Evolutionary conservation across 2,329 filamentous ascomycete species (phyloP), one percentile per base, ranked within the genome.

Genomic region (Elsinoe arachidis): DNA sequence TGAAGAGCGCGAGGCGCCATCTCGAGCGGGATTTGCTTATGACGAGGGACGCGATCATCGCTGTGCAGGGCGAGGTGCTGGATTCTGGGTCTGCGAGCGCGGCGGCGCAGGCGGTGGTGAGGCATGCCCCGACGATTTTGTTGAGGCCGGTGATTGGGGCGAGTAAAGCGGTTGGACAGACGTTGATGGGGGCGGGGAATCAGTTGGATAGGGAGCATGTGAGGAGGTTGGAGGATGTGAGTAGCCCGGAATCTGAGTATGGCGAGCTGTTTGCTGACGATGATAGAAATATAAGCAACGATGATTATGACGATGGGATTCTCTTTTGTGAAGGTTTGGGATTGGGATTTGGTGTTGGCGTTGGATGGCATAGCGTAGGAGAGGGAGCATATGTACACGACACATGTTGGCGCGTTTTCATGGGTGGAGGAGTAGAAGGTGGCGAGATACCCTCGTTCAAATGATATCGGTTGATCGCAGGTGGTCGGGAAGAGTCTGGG

Each of bases 141-240:
- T 82, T 99, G 63, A 78, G 91, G 57, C 93, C 93, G 6, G 89
- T 90, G 2, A 90, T 97, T 65, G 95, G 92, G 0, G 89, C 90
- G 6, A 90, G 86, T 35, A 92, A 92, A 71, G 92, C 86, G 0
- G 84, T 96, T 52, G 89, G 90, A 7, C 88, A 95, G 75, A 90
- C 92, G 37, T 75, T 99, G 59, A 79, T 97, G 74, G 93, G 95
- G 4, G 92, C 91, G 12, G 95, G 90, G 0, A 99, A 99, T 70
- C 84, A 88, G 47, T 77, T 99, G 64, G 93, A 99, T 74, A 87
- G 87, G 55, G 79, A 84, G 61, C 91, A 96, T 68, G 76, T 86
- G 68, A 80, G 88, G 66, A 84, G 87, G 68, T 84, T 90, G 67
- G 88, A 95, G 66, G 91, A 96, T 78, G 92, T 96, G 75, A 82